phyloP scores from a whole-genome alignment of 345 rosid genomes.

The Pseudoturritis turrita region DNA sequence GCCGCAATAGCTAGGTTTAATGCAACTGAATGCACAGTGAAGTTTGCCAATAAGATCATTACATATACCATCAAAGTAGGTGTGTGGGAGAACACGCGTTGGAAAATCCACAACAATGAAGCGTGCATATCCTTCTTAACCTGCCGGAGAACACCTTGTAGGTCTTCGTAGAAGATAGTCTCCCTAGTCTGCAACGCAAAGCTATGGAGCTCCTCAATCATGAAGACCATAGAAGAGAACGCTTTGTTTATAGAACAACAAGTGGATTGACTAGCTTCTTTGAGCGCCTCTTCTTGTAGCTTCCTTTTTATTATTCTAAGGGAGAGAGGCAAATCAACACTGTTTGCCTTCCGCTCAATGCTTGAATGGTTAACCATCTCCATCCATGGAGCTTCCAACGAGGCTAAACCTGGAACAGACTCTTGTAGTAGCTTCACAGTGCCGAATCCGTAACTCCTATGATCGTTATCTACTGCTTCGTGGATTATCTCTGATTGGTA shows the following conservation, averaged over 20 bases:
- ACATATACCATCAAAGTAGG: conserved; percentile 73
- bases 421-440: conserved; percentile 8
- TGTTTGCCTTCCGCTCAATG: conserved; percentile 52
- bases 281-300: conserved; percentile 45
- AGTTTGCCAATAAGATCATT: conserved; percentile 69
- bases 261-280: conserved; percentile 39
- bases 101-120: conserved; percentile 65
- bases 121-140: conserved; percentile 53
- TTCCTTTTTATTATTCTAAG: conserved; percentile 60
- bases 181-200: conserved; percentile 44
- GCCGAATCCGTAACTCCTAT: conserved; percentile 2
- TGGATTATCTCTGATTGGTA: conserved; percentile 7
- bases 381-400: conserved; percentile 27
- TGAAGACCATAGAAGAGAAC: conserved; percentile 61
- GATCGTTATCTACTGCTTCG: background rate
- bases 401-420: conserved; percentile 27
- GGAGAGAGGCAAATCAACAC: conserved; percentile 54
- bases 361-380: conserved; percentile 28
- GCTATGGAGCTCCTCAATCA: conserved; percentile 63
- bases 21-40: conserved; percentile 55
- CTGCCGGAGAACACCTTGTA: conserved; percentile 32
- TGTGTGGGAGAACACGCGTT: conserved; percentile 56
- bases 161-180: conserved; percentile 35
- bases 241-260: conserved; percentile 63
- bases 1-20: conserved; percentile 16